Conservation (phyloP, 2,329 filamentous ascomycete species). For the Biscogniauxia mediterranea region DNA sequence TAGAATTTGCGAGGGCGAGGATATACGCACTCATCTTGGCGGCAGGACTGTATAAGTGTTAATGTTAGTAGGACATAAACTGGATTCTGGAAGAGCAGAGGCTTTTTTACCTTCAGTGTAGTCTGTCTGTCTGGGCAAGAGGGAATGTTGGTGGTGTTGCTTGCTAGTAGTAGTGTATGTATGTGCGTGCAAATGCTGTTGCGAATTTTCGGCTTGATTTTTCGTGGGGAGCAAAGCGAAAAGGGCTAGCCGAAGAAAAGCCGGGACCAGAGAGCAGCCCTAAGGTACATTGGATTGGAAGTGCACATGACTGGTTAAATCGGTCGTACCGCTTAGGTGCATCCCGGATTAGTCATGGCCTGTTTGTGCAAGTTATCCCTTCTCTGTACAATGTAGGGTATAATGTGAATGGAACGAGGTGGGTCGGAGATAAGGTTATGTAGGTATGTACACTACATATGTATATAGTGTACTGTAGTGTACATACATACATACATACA, state of each 20-base stretch:
- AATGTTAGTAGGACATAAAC: conserved; percentile 14
- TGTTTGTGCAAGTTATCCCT: too few species aligned
- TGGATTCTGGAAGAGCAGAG: neutral
- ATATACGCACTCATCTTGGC: conserved; percentile 36
- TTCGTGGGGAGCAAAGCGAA: conserved; percentile 26
- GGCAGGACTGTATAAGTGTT: conserved; percentile 24
- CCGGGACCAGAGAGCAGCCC: conserved; percentile 21
- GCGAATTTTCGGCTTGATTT: conserved; percentile 29
- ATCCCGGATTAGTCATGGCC: neutral
- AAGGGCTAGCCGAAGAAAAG: conserved; percentile 27
- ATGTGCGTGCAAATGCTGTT: conserved; percentile 18
- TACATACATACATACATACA: too few species aligned
- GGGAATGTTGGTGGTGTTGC: conserved; percentile 21
- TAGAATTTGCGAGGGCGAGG: conserved; percentile 3
- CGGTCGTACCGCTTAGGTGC: neutral
- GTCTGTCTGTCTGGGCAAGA: conserved; percentile 23
- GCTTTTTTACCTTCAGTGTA: conserved; percentile 24
- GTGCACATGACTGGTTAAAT: neutral
- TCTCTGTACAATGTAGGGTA: too few species aligned
- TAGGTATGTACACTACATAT: neutral
- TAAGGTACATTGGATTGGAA: too few species aligned
- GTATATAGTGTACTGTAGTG: too few species aligned
- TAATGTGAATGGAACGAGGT: neutral
- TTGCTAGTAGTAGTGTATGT: conserved; percentile 23
- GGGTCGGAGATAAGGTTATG: neutral